Evolutionary conservation across 1,284 basidiomycete genomes (phyloP), one percentile per base, ranked within the genome.

Genomic region (Thecaphora frezii): DNA sequence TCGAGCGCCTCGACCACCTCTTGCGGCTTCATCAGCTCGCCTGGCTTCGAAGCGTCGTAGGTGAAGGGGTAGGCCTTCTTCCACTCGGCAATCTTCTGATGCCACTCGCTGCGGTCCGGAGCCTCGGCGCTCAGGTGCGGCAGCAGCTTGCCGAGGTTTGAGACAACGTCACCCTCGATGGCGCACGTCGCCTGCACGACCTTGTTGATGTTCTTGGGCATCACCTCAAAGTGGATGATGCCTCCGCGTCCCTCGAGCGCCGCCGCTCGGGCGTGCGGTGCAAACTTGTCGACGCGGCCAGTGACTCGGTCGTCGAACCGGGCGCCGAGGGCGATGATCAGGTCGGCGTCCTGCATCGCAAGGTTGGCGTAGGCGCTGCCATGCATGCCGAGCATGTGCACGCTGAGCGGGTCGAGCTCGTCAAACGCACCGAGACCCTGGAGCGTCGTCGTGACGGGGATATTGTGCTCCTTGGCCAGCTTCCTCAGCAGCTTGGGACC

Each of bases 301-400:
- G 94, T 98, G 16, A 97, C 93, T 79, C 96, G 93, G 81, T 98
- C 96, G 79, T 98, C 94, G 80, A 98, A 98, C 49, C 94, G 87
- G 18, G 87, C 91, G 57, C 96, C 94, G 28, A 98, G 88, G 30
- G 93, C 94, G 69, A 98, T 94, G 82, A 98, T 91, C 48, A 98
- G 88, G 78, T 98, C 96, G 28, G 96, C 96, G 53, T 90, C 84
- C 81, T 98, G 94, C 86, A 98, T 97, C 3, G 94, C 93, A 50
- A 96, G 82, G 83, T 98, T 98, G 74, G 96, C 94, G 76, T 97
- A 97, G 2, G 93, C 93, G 16, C 88, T 88, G 5, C 96, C 96
- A 83, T 98, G 94, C 94, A 98, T 97, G 66, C 94, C 94, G 54
- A 98, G 87, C 94, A 98, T 97, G 81, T 97, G 93, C 77, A 98